Conservation (phyloP, 2,329 filamentous ascomycete genomes). For the Fusarium brachygibbosum region DNA sequence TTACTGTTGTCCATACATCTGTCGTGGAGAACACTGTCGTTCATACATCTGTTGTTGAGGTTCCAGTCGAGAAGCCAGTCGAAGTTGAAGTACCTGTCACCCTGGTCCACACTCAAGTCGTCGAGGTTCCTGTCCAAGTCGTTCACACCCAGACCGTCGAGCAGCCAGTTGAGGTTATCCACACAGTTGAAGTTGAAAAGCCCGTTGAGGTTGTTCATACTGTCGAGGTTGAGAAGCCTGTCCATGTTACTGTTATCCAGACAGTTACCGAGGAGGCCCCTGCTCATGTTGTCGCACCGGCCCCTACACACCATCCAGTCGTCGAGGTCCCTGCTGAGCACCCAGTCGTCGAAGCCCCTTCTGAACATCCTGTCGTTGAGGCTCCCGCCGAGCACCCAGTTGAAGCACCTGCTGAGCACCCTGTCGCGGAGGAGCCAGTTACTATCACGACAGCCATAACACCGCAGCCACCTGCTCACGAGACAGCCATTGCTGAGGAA, state of each 20-base stretch:
- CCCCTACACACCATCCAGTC: neutral
- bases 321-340: slow-evolving; percentile 4
- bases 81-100: slow-evolving; percentile 18
- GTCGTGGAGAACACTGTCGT: slow-evolving; percentile 24
- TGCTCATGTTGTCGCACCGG: neutral
- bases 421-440: neutral
- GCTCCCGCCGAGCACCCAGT: slow-evolving; percentile 1
- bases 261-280: slow-evolving; percentile 13
- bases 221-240: slow-evolving; percentile 21
- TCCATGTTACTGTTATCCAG: slow-evolving; percentile 23
- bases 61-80: slow-evolving; percentile 22
- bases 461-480: neutral
- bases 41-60: slow-evolving; percentile 21
- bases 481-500: neutral
- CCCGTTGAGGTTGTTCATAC: slow-evolving; percentile 27
- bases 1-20: slow-evolving; percentile 28
- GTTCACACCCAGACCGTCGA: slow-evolving; percentile 21
- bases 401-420: neutral
- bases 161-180: slow-evolving; percentile 12
- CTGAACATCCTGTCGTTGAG: neutral
- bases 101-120: slow-evolving; percentile 6
- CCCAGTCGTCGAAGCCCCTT: slow-evolving; percentile 1
- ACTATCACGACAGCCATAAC: neutral
- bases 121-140: slow-evolving; percentile 12
- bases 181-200: slow-evolving; percentile 23